These are phyloP conservation scores for Tulasnella sp. DNA, from an alignment of 768 basidiomycete genomes.

Conservation along the genomic window DNA sequence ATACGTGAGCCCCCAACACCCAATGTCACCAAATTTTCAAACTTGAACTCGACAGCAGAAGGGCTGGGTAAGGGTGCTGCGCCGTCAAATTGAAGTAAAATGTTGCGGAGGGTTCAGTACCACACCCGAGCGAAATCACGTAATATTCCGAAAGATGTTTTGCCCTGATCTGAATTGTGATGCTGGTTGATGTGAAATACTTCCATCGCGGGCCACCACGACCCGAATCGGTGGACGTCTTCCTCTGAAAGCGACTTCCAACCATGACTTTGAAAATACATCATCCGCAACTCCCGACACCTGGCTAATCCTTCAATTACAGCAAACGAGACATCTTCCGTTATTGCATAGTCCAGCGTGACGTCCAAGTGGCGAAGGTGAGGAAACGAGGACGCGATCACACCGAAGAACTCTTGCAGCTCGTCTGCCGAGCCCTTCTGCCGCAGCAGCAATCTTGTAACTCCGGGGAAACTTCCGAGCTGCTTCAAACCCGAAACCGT, in stretches of 20 bases:
- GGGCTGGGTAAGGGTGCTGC: neutral
- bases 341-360: neutral
- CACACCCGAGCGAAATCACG: neutral
- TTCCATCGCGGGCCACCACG: neutral
- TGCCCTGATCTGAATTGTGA: neutral
- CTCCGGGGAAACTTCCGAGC: neutral
- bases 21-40: neutral
- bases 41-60: neutral
- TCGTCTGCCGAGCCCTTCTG: neutral
- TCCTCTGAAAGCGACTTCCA: neutral
- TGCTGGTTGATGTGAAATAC: neutral
- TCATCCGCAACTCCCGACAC: neutral
- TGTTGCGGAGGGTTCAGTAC: neutral
- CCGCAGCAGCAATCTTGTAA: neutral
- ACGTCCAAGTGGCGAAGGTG: neutral
- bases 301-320: neutral
- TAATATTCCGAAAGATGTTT: neutral
- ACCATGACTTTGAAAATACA: neutral
- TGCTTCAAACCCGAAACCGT: neutral
- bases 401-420: neutral
- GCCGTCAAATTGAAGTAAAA: neutral
- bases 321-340: neutral
- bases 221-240: neutral
- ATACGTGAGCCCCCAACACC: neutral
- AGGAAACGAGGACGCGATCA: neutral